These are phyloP conservation scores for Mycena alexandri DNA, from an alignment of 768 basidiomycete species.

Conservation along the genomic window DNA sequence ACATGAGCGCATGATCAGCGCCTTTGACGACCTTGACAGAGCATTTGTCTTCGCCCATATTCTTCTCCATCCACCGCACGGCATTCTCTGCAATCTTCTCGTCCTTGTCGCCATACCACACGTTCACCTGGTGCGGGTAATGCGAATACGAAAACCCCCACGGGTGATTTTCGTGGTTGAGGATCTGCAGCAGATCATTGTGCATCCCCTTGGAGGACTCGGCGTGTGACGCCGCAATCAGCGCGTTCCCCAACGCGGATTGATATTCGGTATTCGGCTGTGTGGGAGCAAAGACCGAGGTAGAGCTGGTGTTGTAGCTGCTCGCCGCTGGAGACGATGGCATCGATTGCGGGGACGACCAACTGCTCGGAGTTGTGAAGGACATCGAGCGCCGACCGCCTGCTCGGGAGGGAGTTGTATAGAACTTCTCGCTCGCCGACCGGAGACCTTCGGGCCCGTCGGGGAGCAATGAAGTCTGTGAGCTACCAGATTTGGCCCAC, in stretches of 20 bases:
- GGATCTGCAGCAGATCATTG: slow-evolving; percentile 90
- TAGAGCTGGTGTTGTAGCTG: slow-evolving; percentile 50
- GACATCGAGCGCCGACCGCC: slow-evolving; percentile 81
- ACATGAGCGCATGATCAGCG: slow-evolving; percentile 95
- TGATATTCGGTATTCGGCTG: slow-evolving; percentile 63
- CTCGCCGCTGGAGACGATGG: slow-evolving; percentile 68
- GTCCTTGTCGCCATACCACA: slow-evolving; percentile 96
- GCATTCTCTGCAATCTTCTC: slow-evolving; percentile 94
- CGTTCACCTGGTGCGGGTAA: slow-evolving; percentile 79
- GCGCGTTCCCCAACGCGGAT: slow-evolving; percentile 85
- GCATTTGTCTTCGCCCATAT: slow-evolving; percentile 82
- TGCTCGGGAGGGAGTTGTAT: slow-evolving; percentile 56
- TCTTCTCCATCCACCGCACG: slow-evolving; percentile 92
- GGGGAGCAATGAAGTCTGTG: slow-evolving; percentile 40
- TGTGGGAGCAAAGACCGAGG: slow-evolving; percentile 45
- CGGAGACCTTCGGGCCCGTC: slow-evolving; percentile 45
- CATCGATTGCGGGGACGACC: slow-evolving; percentile 51
- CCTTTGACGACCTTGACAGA: slow-evolving; percentile 85
- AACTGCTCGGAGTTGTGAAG: slow-evolving; percentile 64
- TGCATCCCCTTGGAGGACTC: slow-evolving; percentile 94
- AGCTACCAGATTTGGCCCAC: slow-evolving; percentile 57
- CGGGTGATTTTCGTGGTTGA: slow-evolving; percentile 88
- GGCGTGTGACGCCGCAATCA: slow-evolving; percentile 94
- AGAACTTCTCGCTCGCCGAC: slow-evolving; percentile 51
- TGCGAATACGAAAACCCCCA: slow-evolving; percentile 93